Evolutionary conservation across 2,329 filamentous ascomycete species (phyloP).

Genomic region (Ceratocystis albifundus): DNA sequence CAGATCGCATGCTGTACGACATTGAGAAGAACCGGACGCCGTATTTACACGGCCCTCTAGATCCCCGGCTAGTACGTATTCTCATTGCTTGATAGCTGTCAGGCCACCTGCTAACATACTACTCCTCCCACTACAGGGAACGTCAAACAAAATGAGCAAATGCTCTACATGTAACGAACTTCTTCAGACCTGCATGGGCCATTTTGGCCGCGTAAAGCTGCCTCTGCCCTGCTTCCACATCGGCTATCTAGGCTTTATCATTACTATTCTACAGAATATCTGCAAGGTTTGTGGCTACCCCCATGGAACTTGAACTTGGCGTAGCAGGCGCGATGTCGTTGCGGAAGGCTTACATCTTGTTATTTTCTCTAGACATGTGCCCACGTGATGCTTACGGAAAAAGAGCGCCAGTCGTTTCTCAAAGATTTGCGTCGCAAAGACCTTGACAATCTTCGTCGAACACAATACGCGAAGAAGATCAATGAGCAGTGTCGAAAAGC

Average conservation of each 20-base stretch:
- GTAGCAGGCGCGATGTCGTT: no score
- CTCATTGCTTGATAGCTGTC: not conserved
- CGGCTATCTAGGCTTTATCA: slow-evolving; percentile 87
- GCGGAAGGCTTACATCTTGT: not conserved
- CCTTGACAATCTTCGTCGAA: slow-evolving; percentile 75
- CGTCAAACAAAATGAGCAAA: slow-evolving; percentile 66
- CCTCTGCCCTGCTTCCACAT: slow-evolving; percentile 91
- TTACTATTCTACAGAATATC: slow-evolving; percentile 83
- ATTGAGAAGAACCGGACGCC: slow-evolving; percentile 66
- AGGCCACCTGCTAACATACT: not conserved
- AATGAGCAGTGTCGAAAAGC: slow-evolving; percentile 82
- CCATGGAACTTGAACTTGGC: no score
- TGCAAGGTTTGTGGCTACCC: slow-evolving; percentile 54
- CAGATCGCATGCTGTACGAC: slow-evolving; percentile 88
- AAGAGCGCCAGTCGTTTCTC: slow-evolving; percentile 65
- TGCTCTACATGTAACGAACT: slow-evolving; percentile 77
- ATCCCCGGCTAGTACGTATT: slow-evolving; percentile 56
- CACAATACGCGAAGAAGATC: slow-evolving; percentile 76
- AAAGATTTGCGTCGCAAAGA: slow-evolving; percentile 67
- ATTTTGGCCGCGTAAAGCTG: slow-evolving; percentile 87
- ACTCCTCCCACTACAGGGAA: slow-evolving; percentile 42
- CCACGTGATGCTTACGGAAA: slow-evolving; percentile 67
- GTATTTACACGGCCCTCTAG: slow-evolving; percentile 73
- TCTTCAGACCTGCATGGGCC: slow-evolving; percentile 77
- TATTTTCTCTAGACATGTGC: slow-evolving; percentile 53